Conservation (phyloP, 257 asterid genomes). For the Forsythia viridissima region DNA sequence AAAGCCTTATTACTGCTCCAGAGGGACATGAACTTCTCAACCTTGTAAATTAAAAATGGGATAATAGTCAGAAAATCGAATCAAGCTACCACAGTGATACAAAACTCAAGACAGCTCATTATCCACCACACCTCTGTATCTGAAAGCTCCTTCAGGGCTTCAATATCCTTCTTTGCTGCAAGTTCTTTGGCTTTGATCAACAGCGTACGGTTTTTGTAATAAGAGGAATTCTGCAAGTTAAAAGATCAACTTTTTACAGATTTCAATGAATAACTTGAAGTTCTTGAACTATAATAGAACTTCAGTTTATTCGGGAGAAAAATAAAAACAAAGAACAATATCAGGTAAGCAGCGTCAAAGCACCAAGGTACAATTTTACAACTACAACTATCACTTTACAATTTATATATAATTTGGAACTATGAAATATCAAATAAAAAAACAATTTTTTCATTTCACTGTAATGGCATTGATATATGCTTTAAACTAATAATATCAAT, state of each 20-base stretch:
- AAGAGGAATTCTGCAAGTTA: slow-evolving; percentile 65
- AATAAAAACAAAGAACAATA: neutral
- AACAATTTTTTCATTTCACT: neutral
- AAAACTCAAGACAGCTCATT: neutral
- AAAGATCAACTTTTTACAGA: neutral
- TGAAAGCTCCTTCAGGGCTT: slow-evolving; percentile 58
- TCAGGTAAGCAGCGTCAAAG: neutral
- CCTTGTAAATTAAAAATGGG: slow-evolving; percentile 33
- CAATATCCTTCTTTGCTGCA: slow-evolving; percentile 74
- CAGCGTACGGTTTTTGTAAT: slow-evolving; percentile 54
- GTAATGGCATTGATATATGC: neutral
- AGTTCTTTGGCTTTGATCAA: slow-evolving; percentile 65
- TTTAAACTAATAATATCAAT: neutral
- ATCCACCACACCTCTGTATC: slow-evolving; percentile 57
- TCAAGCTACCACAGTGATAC: neutral
- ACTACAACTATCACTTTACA: neutral
- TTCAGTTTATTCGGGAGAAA: neutral
- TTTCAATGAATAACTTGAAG: neutral
- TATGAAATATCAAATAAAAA: neutral
- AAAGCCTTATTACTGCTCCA: slow-evolving; percentile 60
- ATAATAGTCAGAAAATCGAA: neutral
- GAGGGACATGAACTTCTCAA: slow-evolving; percentile 61
- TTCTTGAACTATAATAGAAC: too few species aligned
- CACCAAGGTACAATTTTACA: neutral
- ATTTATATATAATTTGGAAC: too few species aligned